Evolutionary conservation across 1,284 basidiomycete genomes (phyloP), one percentile per base, ranked within the genome.

Genomic region (Apiotrichum akiyoshidainum): DNA sequence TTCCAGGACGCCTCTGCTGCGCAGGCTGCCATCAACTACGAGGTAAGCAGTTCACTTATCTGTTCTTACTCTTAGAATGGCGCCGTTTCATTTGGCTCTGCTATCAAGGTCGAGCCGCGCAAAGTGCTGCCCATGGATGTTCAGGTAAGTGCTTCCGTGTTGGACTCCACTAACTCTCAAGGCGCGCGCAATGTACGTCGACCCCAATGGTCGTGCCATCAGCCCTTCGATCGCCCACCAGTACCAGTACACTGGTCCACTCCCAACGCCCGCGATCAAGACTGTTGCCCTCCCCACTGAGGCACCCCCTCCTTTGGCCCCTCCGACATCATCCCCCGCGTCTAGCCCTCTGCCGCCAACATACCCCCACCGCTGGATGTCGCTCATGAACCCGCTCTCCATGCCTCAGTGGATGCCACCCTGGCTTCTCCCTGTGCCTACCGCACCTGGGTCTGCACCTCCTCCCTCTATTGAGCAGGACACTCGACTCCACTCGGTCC

Each of bases 221-320:
- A 65, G 65, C 46, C 69, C 72, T 0, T 66, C 70, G 1, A 67
- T 71, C 61, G 63, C 59, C 5, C 60, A 67, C 4, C 68, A 70
- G 44, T 69, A 69, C 14, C 37, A 37, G 37, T 37, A 37, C 47
- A 48, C 47, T 3, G 26, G 26, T 31, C 26, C 26, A 31, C 64
- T 65, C 1, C 61, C 65, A 14, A 33, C 50, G 16, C 45, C 56
- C 5, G 8, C 45, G 6, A 44, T 11, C n/a, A n/a, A 31, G 12
- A 19, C 26, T 21, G 12, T 19, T 9, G 42, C 19, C 6, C 42
- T 8, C 19, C n/a, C 8, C 19, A 10, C 2, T 11, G 35, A 37
- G 35, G n/a, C n/a, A n/a, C 13, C 48, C 5, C 8, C 35, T 19
- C 21, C 46, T 31, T 26, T 8, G 7, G 11, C 16, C 46, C 21